Evolutionary conservation across 352 stramenopile species (phyloP).

Genomic region (Phytophthora fragariaefolia): DNA sequence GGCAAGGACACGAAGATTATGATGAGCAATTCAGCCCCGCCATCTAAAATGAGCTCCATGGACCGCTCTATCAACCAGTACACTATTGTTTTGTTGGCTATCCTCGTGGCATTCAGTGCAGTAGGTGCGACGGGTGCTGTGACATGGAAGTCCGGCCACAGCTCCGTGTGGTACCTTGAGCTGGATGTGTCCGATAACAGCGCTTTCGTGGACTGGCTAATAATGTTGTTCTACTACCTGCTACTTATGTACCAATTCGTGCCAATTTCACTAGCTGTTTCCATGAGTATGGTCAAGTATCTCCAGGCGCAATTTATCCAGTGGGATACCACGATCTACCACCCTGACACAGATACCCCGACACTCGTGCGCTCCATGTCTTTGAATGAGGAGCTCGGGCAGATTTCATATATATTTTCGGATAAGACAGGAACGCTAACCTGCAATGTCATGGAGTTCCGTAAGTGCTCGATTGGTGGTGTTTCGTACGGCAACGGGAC

Average conservation of each 20-base stretch:
- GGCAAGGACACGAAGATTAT: slow-evolving; percentile 95
- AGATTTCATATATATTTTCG: slow-evolving; percentile 99
- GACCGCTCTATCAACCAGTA: slow-evolving; percentile 85
- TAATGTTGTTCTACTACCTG: slow-evolving; percentile 94
- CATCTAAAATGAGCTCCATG: slow-evolving; percentile 90
- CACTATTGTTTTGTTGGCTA: slow-evolving; percentile 68
- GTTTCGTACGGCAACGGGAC: slow-evolving; percentile 90
- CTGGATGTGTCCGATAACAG: slow-evolving; percentile 44
- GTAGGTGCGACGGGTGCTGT: slow-evolving; percentile 66
- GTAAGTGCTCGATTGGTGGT: slow-evolving; percentile 93
- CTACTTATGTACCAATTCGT: slow-evolving; percentile 98
- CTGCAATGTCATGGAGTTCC: slow-evolving; percentile 99
- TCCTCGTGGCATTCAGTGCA: slow-evolving; percentile 73
- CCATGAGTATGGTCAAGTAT: slow-evolving; percentile 96
- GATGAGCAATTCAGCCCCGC: slow-evolving; percentile 82
- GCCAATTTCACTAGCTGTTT: slow-evolving; percentile 97
- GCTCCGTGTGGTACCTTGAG: slow-evolving; percentile 68
- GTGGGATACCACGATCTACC: slow-evolving; percentile 95
- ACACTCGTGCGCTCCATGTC: slow-evolving; percentile 93
- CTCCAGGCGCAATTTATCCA: slow-evolving; percentile 95
- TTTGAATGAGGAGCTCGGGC: slow-evolving; percentile 95
- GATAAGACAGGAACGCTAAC: slow-evolving; percentile 99
- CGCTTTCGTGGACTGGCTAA: slow-evolving; percentile 64
- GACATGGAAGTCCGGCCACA: slow-evolving; percentile 52
- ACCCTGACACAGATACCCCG: slow-evolving; percentile 86